Base-by-base conservation (phyloP, 2,329 filamentous ascomycete genomes). In the Neonectria ditissima region DNA sequence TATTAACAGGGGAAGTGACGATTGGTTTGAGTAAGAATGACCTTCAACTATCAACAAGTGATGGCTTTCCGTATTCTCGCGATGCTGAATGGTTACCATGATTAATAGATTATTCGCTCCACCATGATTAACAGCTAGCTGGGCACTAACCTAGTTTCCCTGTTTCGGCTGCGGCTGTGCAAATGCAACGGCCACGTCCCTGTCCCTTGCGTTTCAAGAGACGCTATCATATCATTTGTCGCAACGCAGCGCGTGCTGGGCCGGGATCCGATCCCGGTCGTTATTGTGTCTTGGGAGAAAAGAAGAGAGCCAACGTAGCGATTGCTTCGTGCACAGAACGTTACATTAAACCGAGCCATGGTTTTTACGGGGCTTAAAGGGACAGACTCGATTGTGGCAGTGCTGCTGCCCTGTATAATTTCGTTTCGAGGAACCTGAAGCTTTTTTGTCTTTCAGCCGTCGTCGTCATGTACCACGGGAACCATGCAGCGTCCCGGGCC, bases 381-480 rank as follows among this genome's bases (percentile, higher is more conserved):
- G n/a, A n/a, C n/a, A n/a, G n/a, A n/a, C n/a, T n/a, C n/a, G n/a
- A n/a, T n/a, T n/a, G n/a, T n/a, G n/a, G 58, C 58, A 50, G 58
- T n/a, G n/a, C n/a, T 50, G 50, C 50, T 54, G 18, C 22, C 20
- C 34, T 18, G 18, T 9, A 45, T 5, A 11, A 28, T 13, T 28
- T 30, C 26, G 10, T 28, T 24, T 8, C 24, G 6, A 47, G 34
- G 37, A 59, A 45, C 18, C 28, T 20, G 20, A 34, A 56, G 30
- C 53, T 62, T n/a, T 37, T 14, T 16, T n/a, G 14, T n/a, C 34
- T 37, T 37, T 56, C 59, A 62, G 45, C 59, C 53, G 14, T 62
- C 56, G 59, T 56, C 59, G 59, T 62, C 59, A 62, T 62, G 45
- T 30, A 7, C 45, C 48, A 44, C 24, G 26, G 48, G 24, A 41